Evolutionary conservation across 2,329 filamentous ascomycete species (phyloP).

Genomic region (Metarhizium rileyi): DNA sequence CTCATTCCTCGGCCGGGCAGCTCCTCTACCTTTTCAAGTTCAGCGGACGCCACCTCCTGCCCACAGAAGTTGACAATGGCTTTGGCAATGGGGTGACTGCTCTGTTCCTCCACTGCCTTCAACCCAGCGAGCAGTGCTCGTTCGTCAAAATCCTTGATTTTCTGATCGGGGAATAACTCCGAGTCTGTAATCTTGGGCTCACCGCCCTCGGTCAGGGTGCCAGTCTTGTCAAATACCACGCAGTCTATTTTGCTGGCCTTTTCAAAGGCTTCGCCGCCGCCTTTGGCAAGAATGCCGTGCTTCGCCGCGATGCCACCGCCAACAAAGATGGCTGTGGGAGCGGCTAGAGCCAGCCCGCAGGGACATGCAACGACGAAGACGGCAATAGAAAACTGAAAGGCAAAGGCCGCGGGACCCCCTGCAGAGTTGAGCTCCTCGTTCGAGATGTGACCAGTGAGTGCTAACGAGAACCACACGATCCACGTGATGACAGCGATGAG

Average conservation of each 20-base stretch:
- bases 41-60: constrained; percentile 18
- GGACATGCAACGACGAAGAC: constrained; percentile 84
- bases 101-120: constrained; percentile 57
- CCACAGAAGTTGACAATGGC: constrained; percentile 57
- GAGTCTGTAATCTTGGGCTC: constrained; percentile 59
- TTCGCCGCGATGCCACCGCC: constrained; percentile 71
- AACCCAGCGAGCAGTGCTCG: constrained; percentile 41
- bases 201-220: constrained; percentile 66
- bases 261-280: constrained; percentile 77
- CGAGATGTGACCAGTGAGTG: constrained; percentile 47
- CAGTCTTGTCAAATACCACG: constrained; percentile 84
- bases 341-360: constrained; percentile 75
- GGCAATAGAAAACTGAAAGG: constrained; percentile 72
- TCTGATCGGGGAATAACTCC: constrained; percentile 26
- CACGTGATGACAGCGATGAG: constrained; percentile 61
- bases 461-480: constrained; percentile 60
- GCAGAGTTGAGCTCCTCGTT: constrained; percentile 43
- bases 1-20: constrained; percentile 62
- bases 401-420: constrained; percentile 63
- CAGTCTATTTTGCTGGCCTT: constrained; percentile 70
- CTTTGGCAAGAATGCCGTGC: constrained; percentile 72
- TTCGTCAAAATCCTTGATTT: constrained; percentile 13
- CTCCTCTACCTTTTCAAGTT: constrained; percentile 46
- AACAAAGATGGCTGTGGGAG: constrained; percentile 77
- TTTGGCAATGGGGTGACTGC: constrained; percentile 64